A percentile compares a stretch with the other conserved stretches of the same genome.
phyloP scores from a whole-genome alignment of 371 early-diverging fungal species.

The Mortierella sp. region DNA sequence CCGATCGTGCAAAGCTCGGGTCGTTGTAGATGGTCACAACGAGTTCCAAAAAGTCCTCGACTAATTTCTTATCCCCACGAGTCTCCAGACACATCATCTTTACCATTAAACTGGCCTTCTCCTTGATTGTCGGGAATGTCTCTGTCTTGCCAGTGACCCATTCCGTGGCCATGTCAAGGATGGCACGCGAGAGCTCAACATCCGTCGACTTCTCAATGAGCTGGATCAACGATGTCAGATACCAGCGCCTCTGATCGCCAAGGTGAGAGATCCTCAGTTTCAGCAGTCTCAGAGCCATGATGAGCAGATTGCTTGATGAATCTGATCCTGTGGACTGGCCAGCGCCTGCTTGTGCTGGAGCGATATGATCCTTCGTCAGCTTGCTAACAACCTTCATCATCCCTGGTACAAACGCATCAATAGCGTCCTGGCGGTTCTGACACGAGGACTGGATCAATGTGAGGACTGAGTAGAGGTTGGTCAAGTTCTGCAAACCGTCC shows the following conservation, averaged over 20 bases:
- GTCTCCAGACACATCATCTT: constrained; percentile 89
- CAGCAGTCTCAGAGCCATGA: constrained; percentile 79
- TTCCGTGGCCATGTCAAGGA: constrained; percentile 85
- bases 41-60: constrained; percentile 86
- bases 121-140: constrained; percentile 95
- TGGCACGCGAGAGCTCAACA: constrained; percentile 73
- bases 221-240: constrained; percentile 82
- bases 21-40: constrained; percentile 90
- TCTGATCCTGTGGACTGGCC: constrained; percentile 56
- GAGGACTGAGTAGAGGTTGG: constrained; percentile 77
- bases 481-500: constrained; percentile 68
- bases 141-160: constrained; percentile 88
- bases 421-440: constrained; percentile 71
- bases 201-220: constrained; percentile 87
- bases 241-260: constrained; percentile 91
- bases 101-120: constrained; percentile 90
- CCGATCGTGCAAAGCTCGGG: constrained; percentile 84
- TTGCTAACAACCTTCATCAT: constrained; percentile 87
- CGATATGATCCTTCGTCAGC: constrained; percentile 83
- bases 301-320: constrained; percentile 70
- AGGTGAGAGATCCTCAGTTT: constrained; percentile 82
- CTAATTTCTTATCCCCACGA: constrained; percentile 71
- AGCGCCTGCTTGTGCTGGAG: constrained; percentile 46
- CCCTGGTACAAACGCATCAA: constrained; percentile 79
- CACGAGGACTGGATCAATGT: constrained; percentile 80